Percentiles rank a stretch among this genome's conserved stretches.
Conservation (phyloP, 2,329 filamentous ascomycete species). For the Alternaria panax region DNA sequence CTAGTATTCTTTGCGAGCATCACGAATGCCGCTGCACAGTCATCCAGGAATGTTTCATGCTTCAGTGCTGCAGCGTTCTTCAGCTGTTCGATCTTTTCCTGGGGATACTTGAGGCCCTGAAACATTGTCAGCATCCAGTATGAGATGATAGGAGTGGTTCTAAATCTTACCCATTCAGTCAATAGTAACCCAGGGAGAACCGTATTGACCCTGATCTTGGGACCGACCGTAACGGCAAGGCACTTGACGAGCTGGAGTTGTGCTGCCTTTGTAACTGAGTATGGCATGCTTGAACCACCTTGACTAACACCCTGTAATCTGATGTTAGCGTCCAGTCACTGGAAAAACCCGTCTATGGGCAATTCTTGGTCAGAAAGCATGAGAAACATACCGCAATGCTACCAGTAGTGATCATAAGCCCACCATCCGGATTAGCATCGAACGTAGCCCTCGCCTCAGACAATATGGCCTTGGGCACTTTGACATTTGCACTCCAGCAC, state of each 20-base stretch:
- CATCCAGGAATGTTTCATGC: constrained; percentile 61
- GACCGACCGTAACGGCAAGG: constrained; percentile 67
- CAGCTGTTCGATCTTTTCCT: constrained; percentile 63
- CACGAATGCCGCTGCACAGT: constrained; percentile 64
- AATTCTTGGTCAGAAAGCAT: too few species aligned
- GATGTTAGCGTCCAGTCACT: neutral
- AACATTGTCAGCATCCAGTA: neutral
- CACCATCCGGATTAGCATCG: constrained; percentile 67
- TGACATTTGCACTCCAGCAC: constrained; percentile 70
- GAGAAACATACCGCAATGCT: constrained; percentile 62
- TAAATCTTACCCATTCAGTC: constrained; percentile 57
- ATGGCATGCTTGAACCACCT: constrained; percentile 69
- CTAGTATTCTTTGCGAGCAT: constrained; percentile 63
- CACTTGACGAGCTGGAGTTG: constrained; percentile 72
- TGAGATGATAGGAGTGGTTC: neutral
- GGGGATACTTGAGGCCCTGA: constrained; percentile 63
- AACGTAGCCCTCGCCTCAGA: constrained; percentile 66
- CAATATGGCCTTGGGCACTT: constrained; percentile 59
- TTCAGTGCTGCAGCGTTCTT: constrained; percentile 67
- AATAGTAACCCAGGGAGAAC: constrained; percentile 70
- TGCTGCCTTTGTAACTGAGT: constrained; percentile 80
- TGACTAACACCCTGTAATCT: constrained; percentile 55
- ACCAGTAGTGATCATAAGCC: constrained; percentile 68
- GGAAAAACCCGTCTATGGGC: neutral
- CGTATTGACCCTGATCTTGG: constrained; percentile 70